These are phyloP conservation scores for Lentinus tigrinus DNA, from an alignment of 768 basidiomycete species.

Conservation along the genomic window DNA sequence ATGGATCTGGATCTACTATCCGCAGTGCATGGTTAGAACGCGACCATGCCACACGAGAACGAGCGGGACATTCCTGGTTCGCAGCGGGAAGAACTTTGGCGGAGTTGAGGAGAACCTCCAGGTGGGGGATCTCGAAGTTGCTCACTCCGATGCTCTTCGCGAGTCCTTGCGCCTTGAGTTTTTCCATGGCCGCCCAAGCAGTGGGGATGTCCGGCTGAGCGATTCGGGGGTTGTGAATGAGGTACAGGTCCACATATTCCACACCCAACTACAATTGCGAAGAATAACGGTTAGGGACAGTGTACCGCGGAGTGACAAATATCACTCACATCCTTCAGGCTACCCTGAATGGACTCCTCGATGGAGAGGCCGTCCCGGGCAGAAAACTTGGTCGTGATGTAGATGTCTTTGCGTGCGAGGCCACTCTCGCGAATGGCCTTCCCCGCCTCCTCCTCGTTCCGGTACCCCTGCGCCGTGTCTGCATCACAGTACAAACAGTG, in stretches of 20 bases:
- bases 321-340: constrained; percentile 51
- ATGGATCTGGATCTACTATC: constrained; percentile 58
- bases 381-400: constrained; percentile 67
- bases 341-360: constrained; percentile 53
- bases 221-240: constrained; percentile 59
- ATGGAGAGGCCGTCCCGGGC: constrained; percentile 50
- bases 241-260: constrained; percentile 66
- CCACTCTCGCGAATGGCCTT: constrained; percentile 50
- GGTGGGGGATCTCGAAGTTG: constrained; percentile 60
- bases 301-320: no score
- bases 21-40: background rate
- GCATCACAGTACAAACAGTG: background rate
- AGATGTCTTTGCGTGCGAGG: constrained; percentile 53
- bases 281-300: no score
- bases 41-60: background rate
- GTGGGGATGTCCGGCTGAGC: constrained; percentile 59
- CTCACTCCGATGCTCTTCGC: constrained; percentile 72
- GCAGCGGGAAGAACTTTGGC: constrained; percentile 64
- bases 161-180: constrained; percentile 52
- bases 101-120: constrained; percentile 52
- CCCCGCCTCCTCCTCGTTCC: constrained; percentile 61
- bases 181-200: constrained; percentile 65
- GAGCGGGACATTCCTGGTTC: constrained; percentile 55
- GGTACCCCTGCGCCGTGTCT: constrained; percentile 64
- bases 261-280: constrained; percentile 65